These are phyloP conservation scores for Teratosphaeria destructans DNA, from an alignment of 2,329 filamentous ascomycete genomes.

Conservation along the genomic window DNA sequence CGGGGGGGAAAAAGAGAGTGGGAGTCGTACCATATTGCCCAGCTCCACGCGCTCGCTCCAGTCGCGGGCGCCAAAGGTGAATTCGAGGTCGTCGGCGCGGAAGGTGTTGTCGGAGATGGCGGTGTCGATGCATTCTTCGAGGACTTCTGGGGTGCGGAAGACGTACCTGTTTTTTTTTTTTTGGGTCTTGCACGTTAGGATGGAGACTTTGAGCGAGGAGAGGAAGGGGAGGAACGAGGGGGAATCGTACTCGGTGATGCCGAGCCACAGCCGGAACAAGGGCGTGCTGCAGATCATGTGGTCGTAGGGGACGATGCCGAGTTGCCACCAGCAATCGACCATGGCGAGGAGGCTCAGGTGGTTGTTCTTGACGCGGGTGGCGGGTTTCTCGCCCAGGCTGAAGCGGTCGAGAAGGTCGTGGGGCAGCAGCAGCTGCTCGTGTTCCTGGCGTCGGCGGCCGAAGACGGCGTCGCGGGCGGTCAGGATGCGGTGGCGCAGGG, in stretches of 20 bases:
- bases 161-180: constrained; percentile 44
- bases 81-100: constrained; percentile 90
- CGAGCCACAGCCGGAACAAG: constrained; percentile 90
- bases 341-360: constrained; percentile 89
- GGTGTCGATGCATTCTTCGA: constrained; percentile 67
- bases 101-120: constrained; percentile 86
- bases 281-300: constrained; percentile 99
- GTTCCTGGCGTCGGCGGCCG: constrained; percentile 33
- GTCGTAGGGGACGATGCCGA: constrained; percentile 91
- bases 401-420: constrained; percentile 84
- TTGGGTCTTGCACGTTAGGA: neutral
- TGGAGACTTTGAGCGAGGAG: neutral
- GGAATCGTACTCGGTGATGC: constrained; percentile 62
- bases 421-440: constrained; percentile 59
- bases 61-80: constrained; percentile 89
- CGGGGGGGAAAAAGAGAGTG: no score
- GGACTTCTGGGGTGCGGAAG: constrained; percentile 69
- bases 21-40: constrained; percentile 67
- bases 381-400: constrained; percentile 61
- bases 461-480: constrained; percentile 69
- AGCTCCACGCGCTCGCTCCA: constrained; percentile 92
- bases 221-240: neutral
- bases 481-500: constrained; percentile 65
- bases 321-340: constrained; percentile 95
- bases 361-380: constrained; percentile 71